Evolutionary conservation across 805 yeast species (phyloP), one percentile per base, ranked within the genome.

Genomic region (Candida taoyuanica): DNA sequence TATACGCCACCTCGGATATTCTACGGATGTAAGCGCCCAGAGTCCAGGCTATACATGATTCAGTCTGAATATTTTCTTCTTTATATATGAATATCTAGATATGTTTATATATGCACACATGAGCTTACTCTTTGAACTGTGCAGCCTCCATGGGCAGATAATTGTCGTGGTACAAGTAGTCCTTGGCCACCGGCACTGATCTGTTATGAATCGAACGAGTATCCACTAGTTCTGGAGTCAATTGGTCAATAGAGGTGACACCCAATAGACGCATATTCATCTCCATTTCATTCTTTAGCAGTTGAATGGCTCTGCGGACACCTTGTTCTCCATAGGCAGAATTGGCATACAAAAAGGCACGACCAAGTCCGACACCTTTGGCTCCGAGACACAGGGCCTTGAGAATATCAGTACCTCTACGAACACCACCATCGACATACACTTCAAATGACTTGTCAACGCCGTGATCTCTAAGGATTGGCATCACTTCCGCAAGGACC

Each of bases 261-360:
- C 95, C 96, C 26, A 86, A 58, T 36, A 87, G 64, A 46, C 93
- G 71, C 95, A 87, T 83, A 52, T 78, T 76, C 81, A 83, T 77
- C 38, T 69, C 76, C 17, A 86, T 48, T 56, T 86, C 95, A 43
- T 78, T 82, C 46, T 75, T 76, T 46, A 87, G 63, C 40, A 86
- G 62, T 39, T 74, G 75, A 39, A 77, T 69, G 2, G 81, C 76
- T 48, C 67, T 75, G 17, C 69, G 65, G 12, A 79, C 85, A 47
- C 86, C 86, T 13, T 66, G 68, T 48, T 76, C 81, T 16, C 86
- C 85, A 51, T 76, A 79, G 5, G 74, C 66, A 5, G 78, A 65
- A 54, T 76, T 77, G 14, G 85, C 81, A 48, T 78, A 81, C 26
- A 80, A 49, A 55, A 79, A 73, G 5, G 84, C 80, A 55, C 86